These are phyloP conservation scores for Aspergillus caelatus DNA, from an alignment of 2,329 filamentous ascomycete species.

Conservation along the genomic window DNA sequence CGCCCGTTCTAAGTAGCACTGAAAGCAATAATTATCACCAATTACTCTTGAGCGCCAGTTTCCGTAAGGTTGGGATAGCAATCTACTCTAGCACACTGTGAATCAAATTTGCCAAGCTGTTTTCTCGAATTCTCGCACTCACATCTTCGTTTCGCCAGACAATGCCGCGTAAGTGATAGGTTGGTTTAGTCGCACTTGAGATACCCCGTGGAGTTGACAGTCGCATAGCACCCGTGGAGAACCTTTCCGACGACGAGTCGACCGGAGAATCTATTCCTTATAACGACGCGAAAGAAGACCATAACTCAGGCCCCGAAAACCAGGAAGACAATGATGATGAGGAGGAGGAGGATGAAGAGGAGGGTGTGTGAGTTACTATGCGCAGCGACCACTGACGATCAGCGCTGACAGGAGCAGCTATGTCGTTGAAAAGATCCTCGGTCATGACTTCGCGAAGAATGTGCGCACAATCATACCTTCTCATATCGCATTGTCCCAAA, in stretches of 20 bases:
- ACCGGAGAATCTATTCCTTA: constrained; percentile 42
- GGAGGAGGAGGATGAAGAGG: constrained; percentile 35
- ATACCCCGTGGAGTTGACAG: constrained; percentile 17
- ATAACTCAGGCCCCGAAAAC: constrained; percentile 20
- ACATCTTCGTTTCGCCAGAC: constrained; percentile 21
- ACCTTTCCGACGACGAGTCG: constrained; percentile 41
- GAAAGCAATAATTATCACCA: constrained; percentile 12
- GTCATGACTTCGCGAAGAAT: constrained; percentile 40
- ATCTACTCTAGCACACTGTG: not conserved
- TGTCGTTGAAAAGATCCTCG: constrained; percentile 44
- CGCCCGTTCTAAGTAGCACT: constrained; percentile 13
- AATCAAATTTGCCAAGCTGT: constrained; percentile 31
- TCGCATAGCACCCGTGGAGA: constrained; percentile 33
- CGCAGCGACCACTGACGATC: constrained; percentile 11
- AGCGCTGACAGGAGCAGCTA: constrained; percentile 35
- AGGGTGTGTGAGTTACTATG: constrained; percentile 37
- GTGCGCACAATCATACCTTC: constrained; percentile 28
- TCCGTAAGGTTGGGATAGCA: not conserved
- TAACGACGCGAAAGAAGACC: constrained; percentile 27
- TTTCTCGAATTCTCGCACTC: constrained; percentile 30
- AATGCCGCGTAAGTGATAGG: constrained; percentile 46
- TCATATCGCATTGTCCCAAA: constrained; percentile 2
- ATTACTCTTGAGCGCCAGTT: constrained; percentile 1
- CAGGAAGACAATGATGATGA: constrained; percentile 26
- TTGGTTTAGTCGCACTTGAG: constrained; percentile 12